Evolutionary conservation across 2,329 filamentous ascomycete species (phyloP).

Genomic region (Fusarium sp.): DNA sequence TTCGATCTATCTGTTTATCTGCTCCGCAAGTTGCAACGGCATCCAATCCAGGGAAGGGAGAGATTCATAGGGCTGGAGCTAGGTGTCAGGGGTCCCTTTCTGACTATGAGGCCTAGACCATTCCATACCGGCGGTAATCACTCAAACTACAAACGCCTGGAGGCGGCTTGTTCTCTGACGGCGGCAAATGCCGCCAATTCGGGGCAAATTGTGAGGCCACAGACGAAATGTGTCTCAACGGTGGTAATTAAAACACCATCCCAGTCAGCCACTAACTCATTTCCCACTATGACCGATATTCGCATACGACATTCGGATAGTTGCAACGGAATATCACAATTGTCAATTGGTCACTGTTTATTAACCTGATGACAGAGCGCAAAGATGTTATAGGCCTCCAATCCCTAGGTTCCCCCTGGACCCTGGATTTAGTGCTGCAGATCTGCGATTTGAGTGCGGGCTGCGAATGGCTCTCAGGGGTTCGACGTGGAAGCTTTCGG

Average conservation of each 20-base stretch:
- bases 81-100: neutral
- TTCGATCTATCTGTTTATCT: neutral
- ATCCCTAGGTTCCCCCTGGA: neutral
- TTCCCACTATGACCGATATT: neutral
- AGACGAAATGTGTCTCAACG: neutral
- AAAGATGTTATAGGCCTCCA: neutral
- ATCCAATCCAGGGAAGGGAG: neutral
- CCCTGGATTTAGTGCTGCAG: constrained; percentile 37
- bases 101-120: constrained; percentile 4
- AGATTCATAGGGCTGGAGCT: constrained; percentile 7
- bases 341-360: neutral
- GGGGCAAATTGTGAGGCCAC: neutral
- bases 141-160: neutral
- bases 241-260: constrained; percentile 1
- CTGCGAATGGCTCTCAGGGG: constrained; percentile 27
- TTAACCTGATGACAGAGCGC: neutral
- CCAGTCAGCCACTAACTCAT: neutral
- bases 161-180: neutral
- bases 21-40: neutral
- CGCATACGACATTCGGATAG: neutral
- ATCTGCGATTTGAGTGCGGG: constrained; percentile 14
- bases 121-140: neutral
- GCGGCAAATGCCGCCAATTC: neutral
- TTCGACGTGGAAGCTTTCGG: neutral
- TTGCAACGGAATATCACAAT: neutral